Base-by-base conservation (phyloP, 2,329 filamentous ascomycete species). In the Diaporthe caulivora region DNA sequence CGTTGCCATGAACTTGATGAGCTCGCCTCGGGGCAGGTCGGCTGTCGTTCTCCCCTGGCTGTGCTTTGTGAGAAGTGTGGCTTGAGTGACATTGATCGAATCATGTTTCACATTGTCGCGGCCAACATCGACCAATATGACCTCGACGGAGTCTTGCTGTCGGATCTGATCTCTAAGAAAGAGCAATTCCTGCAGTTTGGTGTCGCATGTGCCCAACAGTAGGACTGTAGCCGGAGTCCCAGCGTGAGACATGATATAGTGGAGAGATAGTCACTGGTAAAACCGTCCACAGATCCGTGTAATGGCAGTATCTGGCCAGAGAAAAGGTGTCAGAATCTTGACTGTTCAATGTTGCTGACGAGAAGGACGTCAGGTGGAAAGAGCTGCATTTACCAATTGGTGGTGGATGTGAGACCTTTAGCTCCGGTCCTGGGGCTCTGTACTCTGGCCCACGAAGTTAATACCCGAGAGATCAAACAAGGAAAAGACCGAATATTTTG, bases 181-280 rank as follows among this genome's bases (percentile, higher is more conserved):
- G 3, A 89, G 80, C 1, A 92, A 83, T 78, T 93, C 90, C 7
- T 87, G 80, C 15, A 91, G 83, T 78, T 93, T 93, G 42, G 90
- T 92, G 78, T 93, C 91, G 78, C 88, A 91, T 18, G 90, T 93
- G 26, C 91, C 91, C 29, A 93, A 80, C 26, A 93, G 79, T 55
- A 86, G 83, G 55, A 92, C 86, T 51, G 81, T 84, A 4, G 81
- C 80, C 76, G 57, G 18, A 21, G 34, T 13, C 47, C 29, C 80
- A 80, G 21, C 34, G 75, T 70, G 37, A 58, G 62, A 67, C 62
- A 67, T 67, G n/a, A 7, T 37, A 2, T 3, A 26, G n/a, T 4
- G 8, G 15, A 51, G 29, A 24, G 10, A 40, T 40, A 13, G 37
- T 8, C 7, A 13, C 37, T 9, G 37, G 11, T 13, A 13, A 13